Base-by-base conservation (phyloP, 805 yeast species). In the Millerago galiae region DNA sequence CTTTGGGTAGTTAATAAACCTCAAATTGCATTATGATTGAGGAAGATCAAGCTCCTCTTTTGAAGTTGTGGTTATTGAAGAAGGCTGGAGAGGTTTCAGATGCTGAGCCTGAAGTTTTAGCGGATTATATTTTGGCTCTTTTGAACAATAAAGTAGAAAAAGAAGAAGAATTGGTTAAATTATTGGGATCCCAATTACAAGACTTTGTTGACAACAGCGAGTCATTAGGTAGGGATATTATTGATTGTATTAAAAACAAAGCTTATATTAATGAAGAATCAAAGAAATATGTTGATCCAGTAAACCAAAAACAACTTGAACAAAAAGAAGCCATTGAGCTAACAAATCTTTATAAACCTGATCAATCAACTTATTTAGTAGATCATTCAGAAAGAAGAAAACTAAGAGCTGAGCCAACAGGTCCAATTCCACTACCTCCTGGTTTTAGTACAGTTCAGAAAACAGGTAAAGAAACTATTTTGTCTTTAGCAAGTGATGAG, bases 51-150 rank as follows among this genome's bases (percentile, higher is more conserved):
- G 21, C 39, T 8, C 36, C 40, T 4, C 30, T 32, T n/a, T 27
- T 61, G 18, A 60, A 53, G 42, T 51, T 51, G 2, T 62, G 65
- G 66, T 42, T 63, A n/a, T 38, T 52, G 21, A 38, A 41, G 18
- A 50, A 54, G 24, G 46, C 57, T 3, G 42, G 44, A 13, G 40
- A 38, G 10, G 40, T 58, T 2, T 51, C 62, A 0, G 75, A 70
- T 17, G 70, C 71, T 3, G 74, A 70, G 35, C 55, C 69, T 5
- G 63, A 60, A 11, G 71, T 69, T 21, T 51, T 72, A 42, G 59
- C 70, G 1, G 76, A 72, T 37, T 73, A 70, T 49, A 67, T 71
- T 15, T 31, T 69, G 24, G 72, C 74, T 1, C 53, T 73, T 28
- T 52, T 73, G 24, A 50, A 63, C 32, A 62, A 69, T 47, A 65